Conservation (phyloP, 164 flowering plant genomes). For the Tinospora cordifolia region DNA sequence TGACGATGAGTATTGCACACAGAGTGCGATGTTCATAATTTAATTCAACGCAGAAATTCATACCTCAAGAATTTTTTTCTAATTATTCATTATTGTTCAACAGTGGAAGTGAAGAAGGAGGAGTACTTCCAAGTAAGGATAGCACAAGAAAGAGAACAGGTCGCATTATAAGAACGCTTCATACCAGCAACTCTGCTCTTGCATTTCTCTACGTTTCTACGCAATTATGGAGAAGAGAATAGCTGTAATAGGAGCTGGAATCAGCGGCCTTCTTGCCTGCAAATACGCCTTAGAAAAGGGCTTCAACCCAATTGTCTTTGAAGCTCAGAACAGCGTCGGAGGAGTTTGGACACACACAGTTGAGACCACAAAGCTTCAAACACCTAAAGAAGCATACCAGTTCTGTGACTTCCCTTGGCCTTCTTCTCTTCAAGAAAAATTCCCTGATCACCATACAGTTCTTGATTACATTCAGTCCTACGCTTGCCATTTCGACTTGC, state of each 20-base stretch:
- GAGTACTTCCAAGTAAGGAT: no score
- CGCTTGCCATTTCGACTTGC: slow-evolving; percentile 31
- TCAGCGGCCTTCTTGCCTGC: slow-evolving; percentile 65
- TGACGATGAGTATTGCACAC: no score
- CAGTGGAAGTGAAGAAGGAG: no score
- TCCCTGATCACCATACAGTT: slow-evolving; percentile 37
- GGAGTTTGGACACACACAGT: slow-evolving; percentile 42
- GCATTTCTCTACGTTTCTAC: neutral
- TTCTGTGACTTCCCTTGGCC: slow-evolving; percentile 81
- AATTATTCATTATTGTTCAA: no score
- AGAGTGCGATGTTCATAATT: no score
- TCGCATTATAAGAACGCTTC: no score
- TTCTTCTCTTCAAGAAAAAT: slow-evolving; percentile 23
- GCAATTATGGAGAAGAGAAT: slow-evolving; percentile 30
- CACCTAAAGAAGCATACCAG: slow-evolving; percentile 32
- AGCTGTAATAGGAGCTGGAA: slow-evolving; percentile 62
- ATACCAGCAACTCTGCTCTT: no score
- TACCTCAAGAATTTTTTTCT: no score
- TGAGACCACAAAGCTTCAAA: slow-evolving; percentile 46
- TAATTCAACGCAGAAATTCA: no score
- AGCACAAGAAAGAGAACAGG: no score
- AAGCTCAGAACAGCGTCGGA: slow-evolving; percentile 16
- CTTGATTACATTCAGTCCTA: slow-evolving; percentile 42
- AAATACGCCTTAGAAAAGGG: slow-evolving; percentile 46
- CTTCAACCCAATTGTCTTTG: slow-evolving; percentile 37